Conservation (phyloP, 345 rosid species). For the Eucalyptus erythrocorys region DNA sequence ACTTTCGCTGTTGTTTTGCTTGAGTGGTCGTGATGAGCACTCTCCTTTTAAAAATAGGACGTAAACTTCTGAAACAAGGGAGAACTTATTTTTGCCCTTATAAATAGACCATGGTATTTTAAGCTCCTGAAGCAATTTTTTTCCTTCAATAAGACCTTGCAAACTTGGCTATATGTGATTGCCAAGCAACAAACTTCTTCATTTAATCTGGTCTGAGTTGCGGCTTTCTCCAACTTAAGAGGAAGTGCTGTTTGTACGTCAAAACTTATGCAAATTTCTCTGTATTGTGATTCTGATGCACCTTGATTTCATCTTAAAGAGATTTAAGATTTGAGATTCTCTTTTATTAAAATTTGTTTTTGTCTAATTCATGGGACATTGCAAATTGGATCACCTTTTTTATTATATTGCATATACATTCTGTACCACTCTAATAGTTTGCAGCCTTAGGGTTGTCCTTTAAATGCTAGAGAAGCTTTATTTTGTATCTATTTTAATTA, state of each 20-base stretch:
- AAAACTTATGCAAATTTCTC: neutral
- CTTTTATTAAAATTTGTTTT: neutral
- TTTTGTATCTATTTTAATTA: neutral
- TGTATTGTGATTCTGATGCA: neutral
- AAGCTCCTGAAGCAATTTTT: neutral
- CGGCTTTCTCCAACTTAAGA: neutral
- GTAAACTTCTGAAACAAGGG: neutral
- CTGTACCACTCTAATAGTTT: neutral
- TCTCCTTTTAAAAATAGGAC: neutral
- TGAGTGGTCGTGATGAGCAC: neutral
- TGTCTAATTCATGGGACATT: neutral
- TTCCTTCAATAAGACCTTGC: neutral
- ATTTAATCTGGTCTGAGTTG: neutral
- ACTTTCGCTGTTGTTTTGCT: neutral
- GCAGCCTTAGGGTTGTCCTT: neutral
- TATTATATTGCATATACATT: neutral
- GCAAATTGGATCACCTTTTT: neutral
- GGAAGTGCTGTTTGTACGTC: neutral
- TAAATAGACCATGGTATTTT: neutral
- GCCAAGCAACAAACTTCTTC: neutral
- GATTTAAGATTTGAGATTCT: neutral
- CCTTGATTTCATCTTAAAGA: neutral
- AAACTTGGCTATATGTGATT: neutral
- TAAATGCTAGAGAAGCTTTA: neutral
- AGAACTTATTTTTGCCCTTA: neutral